Evolutionary conservation across 768 basidiomycete species (phyloP).

Genomic region (Mrakia blollopis): DNA sequence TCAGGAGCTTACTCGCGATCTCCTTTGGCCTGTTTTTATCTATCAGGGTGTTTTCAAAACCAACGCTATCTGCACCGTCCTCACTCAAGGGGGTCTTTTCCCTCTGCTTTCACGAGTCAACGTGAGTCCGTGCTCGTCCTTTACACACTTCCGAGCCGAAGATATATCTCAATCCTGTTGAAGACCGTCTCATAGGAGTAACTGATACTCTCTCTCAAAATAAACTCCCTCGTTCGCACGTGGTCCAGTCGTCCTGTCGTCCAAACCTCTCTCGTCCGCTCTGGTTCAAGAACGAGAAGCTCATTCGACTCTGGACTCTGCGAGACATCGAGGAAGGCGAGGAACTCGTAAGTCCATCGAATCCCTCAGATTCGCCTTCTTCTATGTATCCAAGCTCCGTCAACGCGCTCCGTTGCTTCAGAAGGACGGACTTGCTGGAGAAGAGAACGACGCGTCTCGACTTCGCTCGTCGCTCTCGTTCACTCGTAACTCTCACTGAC

Average conservation of each 20-base stretch:
- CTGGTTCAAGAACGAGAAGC: constrained; percentile 11
- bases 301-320: constrained; percentile 21
- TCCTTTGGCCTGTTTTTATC: neutral
- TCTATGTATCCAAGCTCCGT: no score
- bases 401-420: no score
- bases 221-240: no score
- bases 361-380: neutral
- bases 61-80: constrained; percentile 25
- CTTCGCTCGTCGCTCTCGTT: neutral
- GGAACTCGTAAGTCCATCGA: constrained; percentile 1
- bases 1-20: no score
- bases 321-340: constrained; percentile 27
- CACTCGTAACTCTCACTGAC: neutral
- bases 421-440: no score
- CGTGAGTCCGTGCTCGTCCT: neutral
- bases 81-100: constrained; percentile 25
- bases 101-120: constrained; percentile 26
- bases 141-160: neutral
- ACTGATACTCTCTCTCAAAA: neutral
- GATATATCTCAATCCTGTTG: no score
- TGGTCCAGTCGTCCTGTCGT: constrained; percentile 18
- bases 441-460: neutral
- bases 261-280: constrained; percentile 27
- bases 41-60: constrained; percentile 28
- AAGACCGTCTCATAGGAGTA: no score